These are phyloP conservation scores for Zelopaecilomyces penicillatus DNA, from an alignment of 2,329 filamentous ascomycete genomes.

Conservation along the genomic window DNA sequence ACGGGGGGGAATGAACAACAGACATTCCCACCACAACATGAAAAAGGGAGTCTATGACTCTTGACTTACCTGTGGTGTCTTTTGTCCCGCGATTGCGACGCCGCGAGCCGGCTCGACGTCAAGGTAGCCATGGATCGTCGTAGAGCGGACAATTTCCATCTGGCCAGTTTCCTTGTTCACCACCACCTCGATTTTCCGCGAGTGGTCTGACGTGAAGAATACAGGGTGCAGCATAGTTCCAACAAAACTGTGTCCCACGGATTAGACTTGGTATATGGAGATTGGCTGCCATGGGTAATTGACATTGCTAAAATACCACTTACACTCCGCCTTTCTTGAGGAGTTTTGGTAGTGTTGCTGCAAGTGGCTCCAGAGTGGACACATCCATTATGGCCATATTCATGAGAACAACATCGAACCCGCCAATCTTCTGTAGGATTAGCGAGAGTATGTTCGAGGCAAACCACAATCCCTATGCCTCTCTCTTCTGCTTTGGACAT, in stretches of 20 bases:
- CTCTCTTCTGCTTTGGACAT: neutral
- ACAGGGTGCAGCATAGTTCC: conserved; percentile 39
- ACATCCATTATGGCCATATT: conserved; percentile 45
- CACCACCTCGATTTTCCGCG: conserved; percentile 29
- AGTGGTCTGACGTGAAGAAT: conserved; percentile 37
- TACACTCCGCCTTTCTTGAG: conserved; percentile 33
- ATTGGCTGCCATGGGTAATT: neutral
- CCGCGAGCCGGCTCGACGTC: conserved; percentile 30
- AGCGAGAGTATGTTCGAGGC: neutral
- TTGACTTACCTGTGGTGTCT: conserved; percentile 23
- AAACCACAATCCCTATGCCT: conserved; percentile 1
- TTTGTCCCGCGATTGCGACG: conserved; percentile 26
- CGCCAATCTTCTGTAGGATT: conserved; percentile 13
- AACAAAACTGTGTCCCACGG: conserved; percentile 32
- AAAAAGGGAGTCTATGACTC: neutral
- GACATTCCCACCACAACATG: too few species aligned
- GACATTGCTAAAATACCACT: conserved; percentile 14
- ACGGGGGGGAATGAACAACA: too few species aligned
- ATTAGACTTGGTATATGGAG: neutral
- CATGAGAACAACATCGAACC: conserved; percentile 36
- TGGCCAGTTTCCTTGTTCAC: conserved; percentile 28
- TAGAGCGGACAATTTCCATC: conserved; percentile 24
- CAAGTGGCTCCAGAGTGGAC: conserved; percentile 32
- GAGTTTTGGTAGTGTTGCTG: conserved; percentile 29
- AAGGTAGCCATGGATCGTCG: conserved; percentile 34